Evolutionary conservation across 1,139 yeast species (phyloP).

Genomic region (Yamadazyma trypodendri): DNA sequence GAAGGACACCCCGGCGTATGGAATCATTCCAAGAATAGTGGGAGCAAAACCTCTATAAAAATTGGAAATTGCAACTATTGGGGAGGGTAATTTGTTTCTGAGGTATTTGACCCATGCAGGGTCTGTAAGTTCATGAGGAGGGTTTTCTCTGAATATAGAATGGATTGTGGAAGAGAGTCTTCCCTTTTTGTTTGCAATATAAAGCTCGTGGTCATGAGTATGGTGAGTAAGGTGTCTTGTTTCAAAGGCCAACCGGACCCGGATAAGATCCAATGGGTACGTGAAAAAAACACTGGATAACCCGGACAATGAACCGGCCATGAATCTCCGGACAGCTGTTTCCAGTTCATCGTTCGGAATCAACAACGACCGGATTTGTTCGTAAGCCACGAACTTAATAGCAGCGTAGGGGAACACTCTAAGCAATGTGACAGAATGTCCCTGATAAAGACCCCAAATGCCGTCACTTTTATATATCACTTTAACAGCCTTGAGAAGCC

Average conservation of each 20-base stretch:
- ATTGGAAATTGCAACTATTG: slow-evolving; percentile 52
- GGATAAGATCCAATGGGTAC: slow-evolving; percentile 84
- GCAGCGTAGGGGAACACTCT: slow-evolving; percentile 97
- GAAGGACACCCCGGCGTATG: slow-evolving; percentile 97
- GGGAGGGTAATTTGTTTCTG: slow-evolving; percentile 34
- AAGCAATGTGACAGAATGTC: slow-evolving; percentile 88
- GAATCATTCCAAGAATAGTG: slow-evolving; percentile 92
- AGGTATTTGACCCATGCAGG: slow-evolving; percentile 36
- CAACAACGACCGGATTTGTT: slow-evolving; percentile 76
- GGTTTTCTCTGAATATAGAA: slow-evolving; percentile 63
- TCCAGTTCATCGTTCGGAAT: slow-evolving; percentile 77
- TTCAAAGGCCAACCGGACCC: slow-evolving; percentile 91
- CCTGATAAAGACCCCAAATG: slow-evolving; percentile 81
- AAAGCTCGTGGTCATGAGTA: slow-evolving; percentile 21
- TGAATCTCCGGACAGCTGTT: slow-evolving; percentile 73
- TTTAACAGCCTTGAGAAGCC: slow-evolving; percentile 69
- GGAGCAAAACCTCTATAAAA: slow-evolving; percentile 95
- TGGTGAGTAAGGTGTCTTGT: slow-evolving; percentile 47
- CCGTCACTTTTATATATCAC: slow-evolving; percentile 74
- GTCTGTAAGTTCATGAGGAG: slow-evolving; percentile 40
- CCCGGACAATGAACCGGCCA: slow-evolving; percentile 91
- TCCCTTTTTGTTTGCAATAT: slow-evolving; percentile 43
- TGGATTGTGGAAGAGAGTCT: slow-evolving; percentile 53
- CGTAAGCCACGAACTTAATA: slow-evolving; percentile 95
- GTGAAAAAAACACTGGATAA: slow-evolving; percentile 84